These are phyloP conservation scores for Gyrodon lividus DNA, from an alignment of 768 basidiomycete species.

Conservation along the genomic window DNA sequence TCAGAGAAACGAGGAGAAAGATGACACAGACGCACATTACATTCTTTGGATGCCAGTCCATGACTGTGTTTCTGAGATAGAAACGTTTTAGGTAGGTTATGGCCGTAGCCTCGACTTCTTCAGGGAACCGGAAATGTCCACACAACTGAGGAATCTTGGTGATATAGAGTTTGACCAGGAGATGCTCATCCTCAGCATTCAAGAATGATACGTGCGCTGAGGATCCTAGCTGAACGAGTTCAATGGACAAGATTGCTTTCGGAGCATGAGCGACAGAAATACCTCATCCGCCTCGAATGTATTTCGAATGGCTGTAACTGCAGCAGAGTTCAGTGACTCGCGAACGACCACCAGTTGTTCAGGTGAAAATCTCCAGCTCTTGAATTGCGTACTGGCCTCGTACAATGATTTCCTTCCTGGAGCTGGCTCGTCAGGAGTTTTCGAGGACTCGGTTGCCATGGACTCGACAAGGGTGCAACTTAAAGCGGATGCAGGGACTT, in stretches of 20 bases:
- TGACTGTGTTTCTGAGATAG: slow-evolving; percentile 95
- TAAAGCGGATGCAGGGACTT: not conserved
- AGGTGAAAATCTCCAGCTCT: slow-evolving; percentile 86
- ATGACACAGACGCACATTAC: slow-evolving; percentile 73
- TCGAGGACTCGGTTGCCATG: slow-evolving; percentile 1
- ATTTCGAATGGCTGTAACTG: slow-evolving; percentile 71
- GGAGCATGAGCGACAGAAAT: slow-evolving; percentile 16
- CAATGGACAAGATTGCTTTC: not conserved
- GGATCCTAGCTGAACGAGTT: slow-evolving; percentile 61
- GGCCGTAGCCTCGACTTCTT: slow-evolving; percentile 92
- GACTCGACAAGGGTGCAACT: not conserved
- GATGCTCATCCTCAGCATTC: slow-evolving; percentile 78
- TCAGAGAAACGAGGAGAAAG: not conserved
- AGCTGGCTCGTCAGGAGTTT: not conserved
- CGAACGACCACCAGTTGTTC: slow-evolving; percentile 62
- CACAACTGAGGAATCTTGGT: slow-evolving; percentile 85
- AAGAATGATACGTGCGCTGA: slow-evolving; percentile 68
- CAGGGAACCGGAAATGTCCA: slow-evolving; percentile 81
- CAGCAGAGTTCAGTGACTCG: slow-evolving; percentile 65
- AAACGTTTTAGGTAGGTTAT: slow-evolving; percentile 93
- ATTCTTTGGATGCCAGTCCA: slow-evolving; percentile 99
- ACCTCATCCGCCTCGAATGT: slow-evolving; percentile 84
- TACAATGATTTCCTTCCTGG: slow-evolving; percentile 49
- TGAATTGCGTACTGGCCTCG: slow-evolving; percentile 77
- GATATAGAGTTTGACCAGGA: slow-evolving; percentile 87